Evolutionary conservation across 2,329 filamentous ascomycete species (phyloP), one percentile per base, ranked within the genome.

Genomic region (Hymenoscyphus salicellus): DNA sequence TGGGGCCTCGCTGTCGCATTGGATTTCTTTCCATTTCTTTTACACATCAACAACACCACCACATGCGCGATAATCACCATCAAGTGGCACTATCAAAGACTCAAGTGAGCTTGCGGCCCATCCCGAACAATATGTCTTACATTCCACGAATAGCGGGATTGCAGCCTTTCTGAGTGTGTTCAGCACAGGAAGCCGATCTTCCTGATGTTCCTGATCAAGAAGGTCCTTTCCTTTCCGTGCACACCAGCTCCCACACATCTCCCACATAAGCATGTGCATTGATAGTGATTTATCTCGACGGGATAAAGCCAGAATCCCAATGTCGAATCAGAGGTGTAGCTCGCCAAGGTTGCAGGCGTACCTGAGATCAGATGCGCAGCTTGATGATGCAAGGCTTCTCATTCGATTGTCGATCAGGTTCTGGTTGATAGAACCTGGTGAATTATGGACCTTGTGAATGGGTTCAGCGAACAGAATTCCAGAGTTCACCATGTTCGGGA

Each of bases 351-450:
- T 43, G 38, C 61, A 28, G 66, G 41, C 63, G 61, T 65, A 60
- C 65, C 64, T 67, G 65, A 66, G 62, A 65, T 60, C 62, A 23
- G 38, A 62, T 61, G 60, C 32, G 33, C 11, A 20, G 55, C 57
- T 61, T 58, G 60, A 62, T 58, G 55, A 61, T 52, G 58, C n/a
- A 20, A 38, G 46, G 26, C 23, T 52, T 64, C 23, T 41, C 52
- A 69, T 70, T 69, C 64, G 67, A 68, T 61, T 65, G 68, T 64
- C 66, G 66, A 67, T 30, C 28, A 52, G 23, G 20, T 52, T 52
- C 46, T 52, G 11, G 10, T 23, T 26, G 20, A 52, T 26, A 14
- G 20, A 14, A 52, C 20, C 46, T 26, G 46, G 46, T 52, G 20
- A 26, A 52, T 52, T 14, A 26, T 30, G 20, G 8, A n/a, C 17